Base-by-base conservation (phyloP, 176 grass and related monocot genomes). In the barley (Hordeum vulgare) region DNA sequence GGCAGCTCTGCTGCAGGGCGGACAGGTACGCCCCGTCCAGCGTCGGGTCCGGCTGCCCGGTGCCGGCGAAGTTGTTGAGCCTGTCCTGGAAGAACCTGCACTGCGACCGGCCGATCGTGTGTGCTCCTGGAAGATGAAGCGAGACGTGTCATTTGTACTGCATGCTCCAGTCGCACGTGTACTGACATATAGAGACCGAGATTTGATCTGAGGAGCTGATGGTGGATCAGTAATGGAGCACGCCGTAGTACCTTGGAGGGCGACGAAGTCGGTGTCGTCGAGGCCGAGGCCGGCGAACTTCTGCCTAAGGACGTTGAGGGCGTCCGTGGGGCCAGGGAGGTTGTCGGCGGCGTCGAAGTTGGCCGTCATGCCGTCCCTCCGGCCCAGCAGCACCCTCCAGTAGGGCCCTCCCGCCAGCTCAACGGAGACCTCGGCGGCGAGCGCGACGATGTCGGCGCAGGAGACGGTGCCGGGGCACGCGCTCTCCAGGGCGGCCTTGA, bases 391-490 rank as follows among this genome's bases (percentile, higher is more conserved):
- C 40, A 88, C 90, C n/a, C 39, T 80, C 95, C 92, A 95, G 63
- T 69, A 71, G 7, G 95, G 90, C 4, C 95, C 90, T 78, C 90
- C 84, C 7, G 95, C 74, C 63, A 92, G 57, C 25, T 85, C 80
- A 4, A 97, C 92, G n/a, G 95, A 97, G 83, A 89, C 45, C 81
- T 94, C 92, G 6, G 95, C 85, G 65, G 94, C 92, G 53, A 97
- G 92, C 10, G 92, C 92, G 77, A 91, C 57, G 77, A 97, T 92
- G 71, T 97, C 94, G 51, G 94, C 90, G 82, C 94, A 94, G 21
- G 94, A 97, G 40, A 97, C 92, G 11, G 86, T 84, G 42, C 85
- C 90, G 5, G 45, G 81, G 92, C 95, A 92, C n/a, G 51, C 67
- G 8, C 7, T 56, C 86, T 94, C 92, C 51, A 97, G 51, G 15